Conservation (phyloP, 2,329 filamentous ascomycete species). For the Stagonosporopsis tanaceti region DNA sequence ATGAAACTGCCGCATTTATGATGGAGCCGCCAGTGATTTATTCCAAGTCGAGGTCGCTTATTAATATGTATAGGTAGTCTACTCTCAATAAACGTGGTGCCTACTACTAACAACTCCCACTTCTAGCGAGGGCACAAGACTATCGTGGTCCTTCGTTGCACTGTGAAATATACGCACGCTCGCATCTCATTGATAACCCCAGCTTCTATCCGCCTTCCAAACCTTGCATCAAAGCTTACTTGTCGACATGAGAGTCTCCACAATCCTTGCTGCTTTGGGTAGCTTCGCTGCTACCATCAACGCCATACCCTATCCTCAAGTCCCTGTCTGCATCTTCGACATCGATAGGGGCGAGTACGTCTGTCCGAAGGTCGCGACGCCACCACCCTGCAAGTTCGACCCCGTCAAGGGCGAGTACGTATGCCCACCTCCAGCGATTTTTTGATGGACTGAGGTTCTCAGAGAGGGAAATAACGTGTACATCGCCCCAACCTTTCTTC, state of each 20-base stretch:
- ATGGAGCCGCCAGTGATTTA: no score
- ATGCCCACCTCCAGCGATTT: background rate
- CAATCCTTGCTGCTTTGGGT: conserved; percentile 35
- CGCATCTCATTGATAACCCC: background rate
- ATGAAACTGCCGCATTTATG: no score
- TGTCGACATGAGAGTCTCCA: conserved; percentile 45
- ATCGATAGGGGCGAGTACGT: background rate
- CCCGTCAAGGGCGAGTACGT: conserved; percentile 3
- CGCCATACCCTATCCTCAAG: background rate
- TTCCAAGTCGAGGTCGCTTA: no score
- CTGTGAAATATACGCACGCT: no score
- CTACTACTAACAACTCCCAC: no score
- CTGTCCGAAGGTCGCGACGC: background rate
- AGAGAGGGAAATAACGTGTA: no score
- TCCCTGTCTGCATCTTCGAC: background rate
- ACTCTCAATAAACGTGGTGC: no score
- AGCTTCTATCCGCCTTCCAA: background rate
- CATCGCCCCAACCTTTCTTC: no score
- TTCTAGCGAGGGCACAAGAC: no score
- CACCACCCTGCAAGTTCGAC: background rate
- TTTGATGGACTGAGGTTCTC: no score
- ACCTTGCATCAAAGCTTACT: background rate
- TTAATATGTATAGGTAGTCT: no score
- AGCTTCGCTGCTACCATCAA: background rate
- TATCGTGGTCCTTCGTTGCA: no score